Evolutionary conservation across 2,329 filamentous ascomycete genomes (phyloP), one percentile per base, ranked within the genome.

Genomic region (Aspergillus nomiae): DNA sequence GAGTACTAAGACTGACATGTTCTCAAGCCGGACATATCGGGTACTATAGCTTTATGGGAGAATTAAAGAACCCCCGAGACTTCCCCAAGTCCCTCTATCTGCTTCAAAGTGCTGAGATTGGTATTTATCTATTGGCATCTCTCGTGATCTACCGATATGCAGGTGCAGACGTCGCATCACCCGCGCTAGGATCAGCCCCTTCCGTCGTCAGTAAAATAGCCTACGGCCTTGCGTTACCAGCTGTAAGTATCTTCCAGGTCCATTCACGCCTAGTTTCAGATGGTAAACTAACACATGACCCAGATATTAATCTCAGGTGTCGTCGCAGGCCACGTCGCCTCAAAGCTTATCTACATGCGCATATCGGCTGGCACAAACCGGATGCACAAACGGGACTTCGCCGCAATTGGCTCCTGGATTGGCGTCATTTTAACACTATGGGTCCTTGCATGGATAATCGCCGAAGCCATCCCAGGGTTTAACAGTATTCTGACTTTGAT

Each of bases 401-500:
- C 81, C 0, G 84, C 85, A 3, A 83, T 84, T 65, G 74, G 82
- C 1, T 82, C 81, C 16, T 92, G 89, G 90, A 68, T 86, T 10
- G 81, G 65, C 1, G 85, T 92, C 50, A 83, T 84, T 1, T 71
- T 83, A 0, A 74, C 70, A 10, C 76, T 86, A 41, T 91, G 88
- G 86, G 70, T 85, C 4, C 69, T 89, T 14, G 86, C 87, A 2
- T 90, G 87, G 81, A 75, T 91, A 60, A 88, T 92, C 61, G 88
- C 89, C 12, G 86, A 90, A 74, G 86, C 86, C 0, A 88, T 92
- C 8, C 90, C 90, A 0, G 85, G 87, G 46, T 92, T 92, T 78
- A 86, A 85, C 69, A 83, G 87, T 58, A 77, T 92, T 12, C 78
- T 92, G 28, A 86, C 86, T 10, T 76, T 92, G 36, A 86, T 91